Evolutionary conservation across 768 basidiomycete species (phyloP).

Genomic region (Trichaptum fuscoviolaceum): DNA sequence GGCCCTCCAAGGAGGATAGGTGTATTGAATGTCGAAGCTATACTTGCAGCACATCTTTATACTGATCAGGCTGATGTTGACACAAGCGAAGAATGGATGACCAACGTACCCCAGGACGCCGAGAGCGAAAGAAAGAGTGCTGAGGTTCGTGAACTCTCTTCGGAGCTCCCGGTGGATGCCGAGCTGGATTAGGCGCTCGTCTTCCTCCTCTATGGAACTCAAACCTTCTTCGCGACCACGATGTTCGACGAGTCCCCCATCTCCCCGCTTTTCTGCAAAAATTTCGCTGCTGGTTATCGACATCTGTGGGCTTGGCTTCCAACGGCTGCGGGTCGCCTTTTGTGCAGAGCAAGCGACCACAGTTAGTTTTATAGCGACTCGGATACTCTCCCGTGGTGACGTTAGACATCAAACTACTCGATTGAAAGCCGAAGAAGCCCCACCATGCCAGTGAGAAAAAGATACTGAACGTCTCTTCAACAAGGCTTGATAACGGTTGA

Average conservation of each 20-base stretch:
- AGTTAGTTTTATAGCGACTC: no score
- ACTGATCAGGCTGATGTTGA: neutral
- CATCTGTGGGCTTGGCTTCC: neutral
- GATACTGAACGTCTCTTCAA: neutral
- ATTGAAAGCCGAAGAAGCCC: neutral
- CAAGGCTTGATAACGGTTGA: no score
- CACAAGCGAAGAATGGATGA: slow-evolving; percentile 7
- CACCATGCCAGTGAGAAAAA: neutral
- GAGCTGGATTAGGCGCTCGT: slow-evolving; percentile 5
- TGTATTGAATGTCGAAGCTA: slow-evolving; percentile 35
- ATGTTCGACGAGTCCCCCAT: neutral
- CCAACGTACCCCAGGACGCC: slow-evolving; percentile 13
- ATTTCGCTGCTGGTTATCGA: neutral
- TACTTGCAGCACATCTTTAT: slow-evolving; percentile 20
- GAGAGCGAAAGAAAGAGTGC: slow-evolving; percentile 14
- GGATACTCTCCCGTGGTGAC: no score
- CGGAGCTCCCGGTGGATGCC: slow-evolving; percentile 13
- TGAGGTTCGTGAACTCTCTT: slow-evolving; percentile 17
- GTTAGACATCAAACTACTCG: no score
- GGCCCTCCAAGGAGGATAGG: slow-evolving; percentile 32
- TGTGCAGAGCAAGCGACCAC: neutral
- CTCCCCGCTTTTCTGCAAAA: neutral
- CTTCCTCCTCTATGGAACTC: slow-evolving; percentile 4
- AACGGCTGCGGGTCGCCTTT: neutral
- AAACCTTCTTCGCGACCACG: neutral